Conservation (phyloP, 441 rosid species). For the Melastoma candidum region DNA sequence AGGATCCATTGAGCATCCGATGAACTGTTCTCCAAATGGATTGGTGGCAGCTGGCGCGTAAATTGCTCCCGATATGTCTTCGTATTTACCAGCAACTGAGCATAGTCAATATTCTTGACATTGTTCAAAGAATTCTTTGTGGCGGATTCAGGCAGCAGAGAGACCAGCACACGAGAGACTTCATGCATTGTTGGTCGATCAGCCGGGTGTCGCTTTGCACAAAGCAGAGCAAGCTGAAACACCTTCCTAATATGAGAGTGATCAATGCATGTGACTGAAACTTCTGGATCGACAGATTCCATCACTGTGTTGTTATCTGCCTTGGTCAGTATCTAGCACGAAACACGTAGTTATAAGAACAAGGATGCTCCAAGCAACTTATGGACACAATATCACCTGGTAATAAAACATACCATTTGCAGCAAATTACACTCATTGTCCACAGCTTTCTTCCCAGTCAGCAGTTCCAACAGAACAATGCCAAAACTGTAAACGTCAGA, state of each 20-base stretch:
- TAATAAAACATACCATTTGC: slow-evolving; percentile 40
- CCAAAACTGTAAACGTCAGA: slow-evolving; percentile 97
- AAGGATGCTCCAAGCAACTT: no score
- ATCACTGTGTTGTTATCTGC: slow-evolving; percentile 47
- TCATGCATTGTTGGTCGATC: slow-evolving; percentile 92
- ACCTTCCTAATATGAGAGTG: slow-evolving; percentile 49
- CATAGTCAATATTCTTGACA: slow-evolving; percentile 31
- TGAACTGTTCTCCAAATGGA: slow-evolving; percentile 28
- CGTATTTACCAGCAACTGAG: slow-evolving; percentile 29
- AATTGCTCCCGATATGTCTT: slow-evolving; percentile 28
- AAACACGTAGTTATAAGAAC: no score
- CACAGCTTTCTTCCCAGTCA: slow-evolving; percentile 93
- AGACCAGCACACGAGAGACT: slow-evolving; percentile 58
- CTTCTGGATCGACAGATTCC: slow-evolving; percentile 88
- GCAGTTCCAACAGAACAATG: slow-evolving; percentile 81
- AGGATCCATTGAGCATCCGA: slow-evolving; percentile 74
- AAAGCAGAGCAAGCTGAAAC: slow-evolving; percentile 70
- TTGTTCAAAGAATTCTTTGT: slow-evolving; percentile 29
- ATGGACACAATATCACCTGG: no score
- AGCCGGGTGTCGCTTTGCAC: slow-evolving; percentile 57
- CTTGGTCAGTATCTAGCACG: background rate
- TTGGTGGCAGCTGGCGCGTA: slow-evolving; percentile 16
- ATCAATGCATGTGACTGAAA: slow-evolving; percentile 69
- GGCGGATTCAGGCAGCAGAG: slow-evolving; percentile 47
- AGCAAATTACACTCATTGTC: slow-evolving; percentile 82